Conservation (phyloP, 441 rosid genomes). For the Flueggea neowawraea region DNA sequence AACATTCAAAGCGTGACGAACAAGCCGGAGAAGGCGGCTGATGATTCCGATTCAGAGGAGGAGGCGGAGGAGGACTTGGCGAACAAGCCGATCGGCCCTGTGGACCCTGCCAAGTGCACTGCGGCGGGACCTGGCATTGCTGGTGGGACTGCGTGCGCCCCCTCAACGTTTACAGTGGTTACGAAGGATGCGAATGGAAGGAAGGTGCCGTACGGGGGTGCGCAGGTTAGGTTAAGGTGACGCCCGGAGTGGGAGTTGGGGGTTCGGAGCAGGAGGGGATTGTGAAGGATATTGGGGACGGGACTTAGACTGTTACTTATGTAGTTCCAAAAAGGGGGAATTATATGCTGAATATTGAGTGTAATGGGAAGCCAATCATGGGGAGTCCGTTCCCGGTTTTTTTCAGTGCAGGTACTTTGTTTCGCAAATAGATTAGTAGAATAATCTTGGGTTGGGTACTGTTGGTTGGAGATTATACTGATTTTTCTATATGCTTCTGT, state of each 20-base stretch:
- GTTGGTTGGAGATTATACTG: too few species aligned
- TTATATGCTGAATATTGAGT: constrained; percentile 92
- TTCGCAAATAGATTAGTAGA: too few species aligned
- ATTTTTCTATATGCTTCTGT: too few species aligned
- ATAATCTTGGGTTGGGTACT: too few species aligned
- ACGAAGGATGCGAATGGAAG: constrained; percentile 93
- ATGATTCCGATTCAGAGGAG: constrained; percentile 68
- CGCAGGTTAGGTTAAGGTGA: constrained; percentile 72
- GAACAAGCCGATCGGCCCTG: constrained; percentile 83
- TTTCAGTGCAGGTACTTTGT: constrained; percentile 77
- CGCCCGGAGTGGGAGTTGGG: constrained; percentile 94
- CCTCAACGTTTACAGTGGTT: constrained; percentile 74
- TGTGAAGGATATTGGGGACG: constrained; percentile 96
- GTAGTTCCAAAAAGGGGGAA: constrained; percentile 98
- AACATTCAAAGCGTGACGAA: constrained; percentile 63
- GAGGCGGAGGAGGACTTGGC: constrained; percentile 57
- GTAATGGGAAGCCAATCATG: constrained; percentile 83
- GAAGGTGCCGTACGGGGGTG: constrained; percentile 76
- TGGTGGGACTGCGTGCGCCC: constrained; percentile 95
- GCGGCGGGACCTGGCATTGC: constrained; percentile 95
- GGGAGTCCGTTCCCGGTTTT: constrained; percentile 98
- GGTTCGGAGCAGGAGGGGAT: constrained; percentile 90
- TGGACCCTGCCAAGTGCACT: constrained; percentile 82
- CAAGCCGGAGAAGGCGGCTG: constrained; percentile 32
- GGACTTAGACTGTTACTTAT: constrained; percentile 82